A percentile compares a stretch with the other conserved stretches of the same genome.
phyloP scores from a whole-genome alignment of 2,329 filamentous ascomycete genomes.

The Ophiocordyceps camponoti-floridani region DNA sequence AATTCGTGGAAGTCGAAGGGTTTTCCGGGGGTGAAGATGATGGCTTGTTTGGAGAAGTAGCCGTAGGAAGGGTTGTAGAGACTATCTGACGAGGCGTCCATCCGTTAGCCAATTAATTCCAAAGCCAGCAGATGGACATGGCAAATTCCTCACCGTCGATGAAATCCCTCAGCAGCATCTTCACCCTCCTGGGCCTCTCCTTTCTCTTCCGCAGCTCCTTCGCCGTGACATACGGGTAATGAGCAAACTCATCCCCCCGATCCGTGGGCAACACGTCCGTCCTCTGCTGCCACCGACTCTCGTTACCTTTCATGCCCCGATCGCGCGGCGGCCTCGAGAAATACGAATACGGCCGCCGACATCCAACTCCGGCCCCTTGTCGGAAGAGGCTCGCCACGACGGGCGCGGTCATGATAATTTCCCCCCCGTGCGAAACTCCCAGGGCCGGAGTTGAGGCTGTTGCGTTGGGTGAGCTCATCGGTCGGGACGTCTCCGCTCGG shows the following conservation, averaged over 20 bases:
- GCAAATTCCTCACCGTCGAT: too few species aligned
- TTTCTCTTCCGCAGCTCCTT: conserved; percentile 52
- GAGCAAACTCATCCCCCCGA: conserved; percentile 60
- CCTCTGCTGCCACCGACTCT: conserved; percentile 75
- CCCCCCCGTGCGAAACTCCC: too few species aligned
- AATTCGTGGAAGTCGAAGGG: conserved; percentile 77
- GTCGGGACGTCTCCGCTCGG: too few species aligned
- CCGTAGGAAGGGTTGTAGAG: conserved; percentile 89
- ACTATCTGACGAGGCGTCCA: too few species aligned
- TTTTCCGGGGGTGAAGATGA: conserved; percentile 84
- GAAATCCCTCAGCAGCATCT: conserved; percentile 96
- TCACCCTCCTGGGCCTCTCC: conserved; percentile 70
- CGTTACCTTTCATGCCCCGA: conserved; percentile 29
- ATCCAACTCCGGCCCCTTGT: background rate
- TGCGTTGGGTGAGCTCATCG: too few species aligned
- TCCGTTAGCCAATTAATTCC: too few species aligned
- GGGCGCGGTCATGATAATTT: too few species aligned
- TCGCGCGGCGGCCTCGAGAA: conserved; percentile 12
- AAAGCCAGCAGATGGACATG: too few species aligned
- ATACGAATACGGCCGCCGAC: conserved; percentile 9
- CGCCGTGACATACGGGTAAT: conserved; percentile 75
- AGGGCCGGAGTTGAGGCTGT: too few species aligned
- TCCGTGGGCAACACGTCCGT: conserved; percentile 59
- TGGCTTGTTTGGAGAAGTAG: conserved; percentile 90
- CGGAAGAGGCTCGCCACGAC: too few species aligned